Percentiles rank a stretch among this genome's conserved stretches.
These are phyloP conservation scores for Nitzschia palea DNA, from an alignment of 108 stramenopile species.

Conservation along the genomic window DNA sequence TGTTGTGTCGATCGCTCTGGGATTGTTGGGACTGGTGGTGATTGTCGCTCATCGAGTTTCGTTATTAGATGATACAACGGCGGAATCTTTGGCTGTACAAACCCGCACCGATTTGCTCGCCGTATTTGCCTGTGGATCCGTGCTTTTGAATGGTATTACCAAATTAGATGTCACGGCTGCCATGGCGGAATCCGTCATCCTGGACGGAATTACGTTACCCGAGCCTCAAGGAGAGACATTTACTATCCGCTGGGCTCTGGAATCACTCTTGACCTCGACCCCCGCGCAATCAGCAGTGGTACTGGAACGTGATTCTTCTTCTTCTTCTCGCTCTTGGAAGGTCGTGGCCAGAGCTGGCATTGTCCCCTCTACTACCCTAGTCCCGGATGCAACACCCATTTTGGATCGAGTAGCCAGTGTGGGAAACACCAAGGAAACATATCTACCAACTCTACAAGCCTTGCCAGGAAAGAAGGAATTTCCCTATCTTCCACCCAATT, in stretches of 20 bases:
- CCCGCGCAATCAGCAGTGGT: conserved; percentile 70
- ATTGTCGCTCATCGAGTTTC: conserved; percentile 55
- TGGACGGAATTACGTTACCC: conserved; percentile 51
- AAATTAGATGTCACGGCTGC: conserved; percentile 78
- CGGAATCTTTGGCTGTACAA: conserved; percentile 36
- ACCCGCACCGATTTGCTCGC: conserved; percentile 68
- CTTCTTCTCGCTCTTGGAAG: conserved; percentile 31
- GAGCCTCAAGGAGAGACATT: conserved; percentile 24
- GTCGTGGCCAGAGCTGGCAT: conserved; percentile 55
- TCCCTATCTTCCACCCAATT: conserved; percentile 73
- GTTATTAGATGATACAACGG: conserved; percentile 22
- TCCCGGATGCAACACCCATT: conserved; percentile 59
- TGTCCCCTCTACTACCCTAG: conserved; percentile 40
- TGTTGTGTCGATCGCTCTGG: conserved; percentile 63
- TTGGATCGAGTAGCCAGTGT: conserved; percentile 61
- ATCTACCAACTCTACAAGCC: conserved; percentile 83
- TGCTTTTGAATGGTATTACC: conserved; percentile 77
- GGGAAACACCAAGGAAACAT: conserved; percentile 58
- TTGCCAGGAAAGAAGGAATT: conserved; percentile 80
- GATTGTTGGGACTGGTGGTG: conserved; percentile 54
- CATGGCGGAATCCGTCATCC: conserved; percentile 59
- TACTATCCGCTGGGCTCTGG: conserved; percentile 52
- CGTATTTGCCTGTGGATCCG: conserved; percentile 77
- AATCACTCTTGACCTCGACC: conserved; percentile 61
- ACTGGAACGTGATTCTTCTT: conserved; percentile 24